Evolutionary conservation across 163 green algal genomes (phyloP), one percentile per base, ranked within the genome.

Genomic region (Volvox carteri): DNA sequence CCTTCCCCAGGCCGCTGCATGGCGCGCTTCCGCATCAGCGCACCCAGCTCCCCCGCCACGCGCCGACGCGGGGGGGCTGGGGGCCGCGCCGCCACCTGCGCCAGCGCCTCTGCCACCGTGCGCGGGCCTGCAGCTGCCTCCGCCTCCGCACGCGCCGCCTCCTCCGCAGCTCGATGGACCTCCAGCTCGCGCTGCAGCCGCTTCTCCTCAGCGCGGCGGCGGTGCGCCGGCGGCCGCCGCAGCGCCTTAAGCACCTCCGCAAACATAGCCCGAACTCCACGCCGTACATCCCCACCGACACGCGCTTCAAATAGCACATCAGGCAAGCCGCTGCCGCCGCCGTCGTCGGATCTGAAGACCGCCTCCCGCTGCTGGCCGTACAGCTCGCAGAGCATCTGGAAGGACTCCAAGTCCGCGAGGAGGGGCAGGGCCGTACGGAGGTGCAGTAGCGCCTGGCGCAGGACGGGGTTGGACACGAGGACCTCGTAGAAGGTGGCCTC

Each of bases 391-490:
- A 79, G 6, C 18, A 30, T 30, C 65, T 78, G 1, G 28, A 88
- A 73, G 11, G 1, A 33, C 7, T 58, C 62, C 23, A 52, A 6
- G 35, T 88, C 81, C 5, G 67, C 30, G 7, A 88, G 33, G 14
- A 73, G 28, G 48, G 67, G 67, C 67, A 88, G 46, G 14, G 67
- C 81, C 3, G 48, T 88, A 35, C 81, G 81, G 16, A 88, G 65
- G 81, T 88, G 81, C 48, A 88, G 37, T 67, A 88, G 67, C 67
- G 81, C 67, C 39, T 48, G 25, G 4, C 81, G 81, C 48, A 88
- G 50, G 18, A 56, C 48, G 33, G 67, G 67, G 50, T 88, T 80
- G 48, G 67, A 44, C 67, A 88, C 33, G 1, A 88, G 81, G 18
- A 78, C 19, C 3, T 14, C 28, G 42, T 78, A 35, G 42, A 78